Evolutionary conservation across 2,329 filamentous ascomycete genomes (phyloP).

Genomic region (Thielaviopsis ethacetica): DNA sequence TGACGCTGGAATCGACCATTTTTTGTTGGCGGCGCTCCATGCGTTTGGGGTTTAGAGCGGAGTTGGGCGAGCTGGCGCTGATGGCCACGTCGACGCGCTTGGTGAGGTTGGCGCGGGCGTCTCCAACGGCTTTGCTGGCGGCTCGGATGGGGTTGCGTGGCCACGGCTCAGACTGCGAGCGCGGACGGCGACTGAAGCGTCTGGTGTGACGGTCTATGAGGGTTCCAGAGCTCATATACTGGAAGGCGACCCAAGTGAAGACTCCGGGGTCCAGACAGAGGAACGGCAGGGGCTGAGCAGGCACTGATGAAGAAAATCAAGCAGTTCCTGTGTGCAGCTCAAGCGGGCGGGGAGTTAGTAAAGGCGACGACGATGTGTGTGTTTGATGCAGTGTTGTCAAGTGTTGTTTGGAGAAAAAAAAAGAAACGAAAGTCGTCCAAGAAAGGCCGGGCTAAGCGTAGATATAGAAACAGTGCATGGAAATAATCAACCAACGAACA

Average conservation of each 20-base stretch:
- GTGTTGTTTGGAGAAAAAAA: not conserved
- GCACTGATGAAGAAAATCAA: not conserved
- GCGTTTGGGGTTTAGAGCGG: not conserved
- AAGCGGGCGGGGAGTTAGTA: not conserved
- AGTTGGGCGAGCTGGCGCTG: not conserved
- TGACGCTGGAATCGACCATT: conserved; percentile 26
- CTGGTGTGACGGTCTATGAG: not conserved
- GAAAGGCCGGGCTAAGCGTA: not conserved
- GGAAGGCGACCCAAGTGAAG: not conserved
- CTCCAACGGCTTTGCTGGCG: not conserved
- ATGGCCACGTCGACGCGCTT: not conserved
- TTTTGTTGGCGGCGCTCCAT: not conserved
- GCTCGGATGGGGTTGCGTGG: not conserved
- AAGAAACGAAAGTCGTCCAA: not conserved
- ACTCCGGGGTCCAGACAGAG: not conserved
- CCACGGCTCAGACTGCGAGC: not conserved
- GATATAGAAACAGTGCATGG: not conserved
- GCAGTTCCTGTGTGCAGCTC: not conserved
- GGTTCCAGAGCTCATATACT: not conserved
- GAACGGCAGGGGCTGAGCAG: not conserved
- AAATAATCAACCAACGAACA: not conserved
- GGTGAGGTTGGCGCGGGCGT: not conserved
- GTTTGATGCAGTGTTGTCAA: too few species aligned
- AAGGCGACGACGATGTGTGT: too few species aligned
- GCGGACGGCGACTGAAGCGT: not conserved